Conservation (phyloP, 768 basidiomycete genomes). For the Cubamyces lactineus region DNA sequence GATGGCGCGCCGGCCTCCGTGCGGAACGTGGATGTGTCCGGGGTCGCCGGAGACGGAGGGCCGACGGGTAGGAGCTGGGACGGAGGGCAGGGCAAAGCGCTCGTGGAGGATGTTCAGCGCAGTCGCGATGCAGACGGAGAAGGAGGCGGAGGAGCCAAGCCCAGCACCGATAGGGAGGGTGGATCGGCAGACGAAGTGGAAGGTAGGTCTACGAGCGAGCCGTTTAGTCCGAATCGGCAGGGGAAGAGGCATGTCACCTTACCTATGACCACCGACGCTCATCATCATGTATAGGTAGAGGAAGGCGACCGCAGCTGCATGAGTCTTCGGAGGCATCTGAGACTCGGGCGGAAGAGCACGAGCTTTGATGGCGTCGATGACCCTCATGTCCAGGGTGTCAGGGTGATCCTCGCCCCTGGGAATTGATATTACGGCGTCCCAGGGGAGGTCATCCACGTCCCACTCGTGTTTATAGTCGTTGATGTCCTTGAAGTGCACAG, state of each 20-base stretch:
- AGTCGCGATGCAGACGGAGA: constrained; percentile 84
- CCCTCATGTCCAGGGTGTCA: constrained; percentile 69
- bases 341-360: constrained; percentile 41
- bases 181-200: constrained; percentile 82
- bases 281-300: constrained; percentile 92
- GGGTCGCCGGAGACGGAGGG: constrained; percentile 37
- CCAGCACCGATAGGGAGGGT: constrained; percentile 95
- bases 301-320: constrained; percentile 70
- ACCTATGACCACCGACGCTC: constrained; percentile 59
- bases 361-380: constrained; percentile 71
- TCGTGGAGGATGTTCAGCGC: constrained; percentile 76
- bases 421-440: constrained; percentile 68
- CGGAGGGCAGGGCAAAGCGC: constrained; percentile 62
- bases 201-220: constrained; percentile 57
- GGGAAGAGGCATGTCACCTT: constrained; percentile 32
- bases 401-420: constrained; percentile 56
- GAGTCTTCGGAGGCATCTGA: constrained; percentile 41
- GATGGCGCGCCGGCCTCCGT: constrained; percentile 68
- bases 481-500: constrained; percentile 80
- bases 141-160: constrained; percentile 95
- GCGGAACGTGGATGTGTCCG: constrained; percentile 63
- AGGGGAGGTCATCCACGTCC: constrained; percentile 77
- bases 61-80: constrained; percentile 47
- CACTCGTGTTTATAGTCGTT: constrained; percentile 79
- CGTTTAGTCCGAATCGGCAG: constrained; percentile 17